Evolutionary conservation across 495 filamentous ascomycete species (phyloP).

Genomic region (Talaromyces adpressus): DNA sequence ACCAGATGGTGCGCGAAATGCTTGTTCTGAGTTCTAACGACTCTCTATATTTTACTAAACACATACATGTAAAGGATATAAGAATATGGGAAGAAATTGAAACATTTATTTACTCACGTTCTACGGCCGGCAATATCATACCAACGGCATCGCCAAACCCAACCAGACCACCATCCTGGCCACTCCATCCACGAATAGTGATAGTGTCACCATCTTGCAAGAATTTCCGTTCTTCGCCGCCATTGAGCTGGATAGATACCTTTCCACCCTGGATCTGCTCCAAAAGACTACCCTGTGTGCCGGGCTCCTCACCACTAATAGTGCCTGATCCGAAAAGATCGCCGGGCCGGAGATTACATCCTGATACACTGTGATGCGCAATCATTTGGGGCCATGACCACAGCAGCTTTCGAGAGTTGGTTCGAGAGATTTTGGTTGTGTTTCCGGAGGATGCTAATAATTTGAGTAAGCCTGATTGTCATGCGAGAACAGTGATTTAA

Average conservation of each 20-base stretch:
- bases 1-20: not conserved
- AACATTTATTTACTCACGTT: not conserved
- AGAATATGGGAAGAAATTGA: not conserved
- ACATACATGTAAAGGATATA: not conserved
- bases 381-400: constrained; percentile 95
- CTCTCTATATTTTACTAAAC: not conserved
- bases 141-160: constrained; percentile 70
- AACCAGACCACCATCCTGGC: constrained; percentile 49
- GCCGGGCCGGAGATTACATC: constrained; percentile 73
- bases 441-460: constrained; percentile 23
- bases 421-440: constrained; percentile 56
- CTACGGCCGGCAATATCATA: constrained; percentile 39
- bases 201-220: constrained; percentile 81
- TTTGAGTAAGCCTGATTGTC: not conserved
- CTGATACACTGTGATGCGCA: constrained; percentile 80
- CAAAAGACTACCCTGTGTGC: constrained; percentile 65
- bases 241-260: constrained; percentile 54
- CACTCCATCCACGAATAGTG: constrained; percentile 60
- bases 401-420: constrained; percentile 64
- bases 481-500: not conserved
- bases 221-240: constrained; percentile 66
- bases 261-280: constrained; percentile 69
- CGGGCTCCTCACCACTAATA: constrained; percentile 65
- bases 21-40: not conserved
- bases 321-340: constrained; percentile 88